A percentile compares a stretch with the other conserved stretches of the same genome.
Conservation (phyloP, 768 basidiomycete genomes). For the Fibroporia radiculosa region DNA sequence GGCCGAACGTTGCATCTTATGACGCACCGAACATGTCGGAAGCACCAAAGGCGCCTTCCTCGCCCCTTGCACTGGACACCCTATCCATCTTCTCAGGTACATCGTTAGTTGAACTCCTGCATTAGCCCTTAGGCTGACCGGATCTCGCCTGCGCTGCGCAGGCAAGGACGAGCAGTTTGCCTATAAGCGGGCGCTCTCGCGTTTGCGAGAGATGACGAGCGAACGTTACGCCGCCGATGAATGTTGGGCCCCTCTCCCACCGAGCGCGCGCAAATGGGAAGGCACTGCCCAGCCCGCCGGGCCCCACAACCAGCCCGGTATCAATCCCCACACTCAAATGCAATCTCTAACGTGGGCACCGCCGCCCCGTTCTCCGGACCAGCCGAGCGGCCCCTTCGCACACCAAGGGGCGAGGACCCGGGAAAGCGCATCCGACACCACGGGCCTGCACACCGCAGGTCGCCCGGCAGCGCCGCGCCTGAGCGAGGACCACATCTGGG, state of each 20-base stretch:
- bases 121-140: no score
- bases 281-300: neutral
- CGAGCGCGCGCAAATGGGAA: slow-evolving; percentile 28
- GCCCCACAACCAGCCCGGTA: neutral
- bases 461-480: slow-evolving; percentile 28
- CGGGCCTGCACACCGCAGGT: no score
- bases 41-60: slow-evolving; percentile 20
- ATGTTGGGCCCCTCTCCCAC: slow-evolving; percentile 30
- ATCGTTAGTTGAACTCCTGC: slow-evolving; percentile 10
- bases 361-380: neutral
- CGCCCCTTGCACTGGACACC: slow-evolving; percentile 33
- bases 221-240: slow-evolving; percentile 25
- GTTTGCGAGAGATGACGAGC: slow-evolving; percentile 50
- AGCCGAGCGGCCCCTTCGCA: slow-evolving; percentile 15
- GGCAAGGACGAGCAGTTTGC: slow-evolving; percentile 58
- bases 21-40: slow-evolving; percentile 29
- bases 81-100: slow-evolving; percentile 45
- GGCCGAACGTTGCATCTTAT: slow-evolving; percentile 51
- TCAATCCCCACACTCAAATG: neutral
- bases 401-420: slow-evolving; percentile 18
- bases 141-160: slow-evolving; percentile 6
- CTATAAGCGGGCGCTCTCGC: slow-evolving; percentile 53
- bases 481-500: slow-evolving; percentile 31
- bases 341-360: neutral
- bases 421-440: neutral